Base-by-base conservation (phyloP, 202 grass and related monocot species). In the Dendrocalamus latiflorus region DNA sequence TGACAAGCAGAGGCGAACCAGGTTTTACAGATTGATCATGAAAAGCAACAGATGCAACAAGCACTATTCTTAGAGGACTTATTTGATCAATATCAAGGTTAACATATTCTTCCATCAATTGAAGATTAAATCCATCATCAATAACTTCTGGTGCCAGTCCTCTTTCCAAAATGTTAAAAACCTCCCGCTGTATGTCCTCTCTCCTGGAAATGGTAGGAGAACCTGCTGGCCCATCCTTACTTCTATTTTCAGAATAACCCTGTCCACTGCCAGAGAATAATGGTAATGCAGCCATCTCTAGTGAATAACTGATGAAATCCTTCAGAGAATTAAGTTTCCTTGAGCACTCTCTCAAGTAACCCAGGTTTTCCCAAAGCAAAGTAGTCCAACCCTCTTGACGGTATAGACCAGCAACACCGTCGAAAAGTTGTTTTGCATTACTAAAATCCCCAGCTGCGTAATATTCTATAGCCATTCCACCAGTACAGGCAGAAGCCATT, bases 391-490 rank as follows among this genome's bases (percentile, higher is more conserved):
- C n/a, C n/a, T n/a, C n/a, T n/a, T n/a, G n/a, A n/a, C n/a, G n/a
- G n/a, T n/a, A n/a, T n/a, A n/a, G 55, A 70, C 74, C 87, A 85
- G 87, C 89, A 81, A 92, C 81, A 77, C 65, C 66, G 77, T 99
- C 91, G 82, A 96, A 99, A 85, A 95, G 93, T 68, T 95, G 83
- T 36, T 94, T 99, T 62, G 91, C 87, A 2, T 95, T 91, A 74
- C 61, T 65, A 70, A 93, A 99, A 53, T 99, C 91, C n/a, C 87
- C 91, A 45, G 89, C 88, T 28, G 87, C 67, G 55, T 92, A 90
- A 85, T 99, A 99, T 69, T 99, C 96, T 70, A 86, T 90, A 53
- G 96, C 96, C 96, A 99, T 99, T 79, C 93, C 89, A 83, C 82
- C 74, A 60, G 83, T 92, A 78, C 96, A 96, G 34, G 73, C 70